phyloP scores from a whole-genome alignment of 108 stramenopile species.

The Skeletonema potamos region DNA sequence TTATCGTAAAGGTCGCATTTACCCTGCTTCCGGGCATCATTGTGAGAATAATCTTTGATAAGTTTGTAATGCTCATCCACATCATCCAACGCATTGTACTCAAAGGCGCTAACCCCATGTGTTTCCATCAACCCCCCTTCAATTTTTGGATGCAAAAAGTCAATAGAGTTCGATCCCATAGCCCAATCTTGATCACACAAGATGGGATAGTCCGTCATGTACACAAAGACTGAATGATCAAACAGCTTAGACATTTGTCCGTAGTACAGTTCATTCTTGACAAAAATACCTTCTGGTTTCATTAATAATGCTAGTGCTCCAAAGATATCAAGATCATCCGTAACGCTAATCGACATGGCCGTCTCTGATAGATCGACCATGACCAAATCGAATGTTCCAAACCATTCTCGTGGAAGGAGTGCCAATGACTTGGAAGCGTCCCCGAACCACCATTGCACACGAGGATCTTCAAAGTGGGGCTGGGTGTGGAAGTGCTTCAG shows the following conservation, averaged over 20 bases:
- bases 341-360: conserved; percentile 71
- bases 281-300: conserved; percentile 82
- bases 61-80: conserved; percentile 57
- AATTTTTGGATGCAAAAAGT: conserved; percentile 60
- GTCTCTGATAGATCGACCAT: conserved; percentile 86
- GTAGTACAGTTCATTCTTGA: conserved; percentile 84
- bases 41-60: conserved; percentile 68
- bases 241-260: conserved; percentile 65
- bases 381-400: conserved; percentile 84
- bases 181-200: conserved; percentile 76
- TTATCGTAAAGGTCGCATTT: conserved; percentile 42
- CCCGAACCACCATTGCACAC: conserved; percentile 91
- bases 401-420: conserved; percentile 78
- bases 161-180: conserved; percentile 71
- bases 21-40: conserved; percentile 46
- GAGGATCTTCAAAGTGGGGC: conserved; percentile 80
- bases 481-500: conserved; percentile 78
- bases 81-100: conserved; percentile 48
- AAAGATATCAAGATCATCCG: conserved; percentile 72
- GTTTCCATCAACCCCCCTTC: conserved; percentile 37
- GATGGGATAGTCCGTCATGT: conserved; percentile 60
- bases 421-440: conserved; percentile 83
- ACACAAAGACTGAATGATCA: conserved; percentile 56
- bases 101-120: conserved; percentile 27
- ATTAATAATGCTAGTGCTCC: conserved; percentile 71